Conservation (phyloP, 1,284 basidiomycete genomes). For the Porodaedalea pini region DNA sequence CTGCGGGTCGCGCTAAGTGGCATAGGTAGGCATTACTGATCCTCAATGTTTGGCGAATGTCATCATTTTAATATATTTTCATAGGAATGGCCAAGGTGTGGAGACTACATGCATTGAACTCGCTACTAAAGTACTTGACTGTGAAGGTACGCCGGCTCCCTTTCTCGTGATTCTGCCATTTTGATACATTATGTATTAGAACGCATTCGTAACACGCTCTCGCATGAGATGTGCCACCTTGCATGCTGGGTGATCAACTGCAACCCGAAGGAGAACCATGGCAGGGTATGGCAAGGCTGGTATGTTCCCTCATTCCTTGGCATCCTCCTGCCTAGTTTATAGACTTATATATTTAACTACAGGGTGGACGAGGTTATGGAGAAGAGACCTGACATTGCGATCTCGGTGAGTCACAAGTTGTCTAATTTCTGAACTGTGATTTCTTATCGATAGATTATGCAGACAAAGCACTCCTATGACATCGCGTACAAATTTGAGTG, state of each 20-base stretch:
- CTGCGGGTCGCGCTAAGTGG: slow-evolving; percentile 76
- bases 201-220: slow-evolving; percentile 72
- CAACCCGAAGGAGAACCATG: slow-evolving; percentile 65
- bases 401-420: slow-evolving; percentile 51
- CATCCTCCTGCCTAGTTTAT: background rate
- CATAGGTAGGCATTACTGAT: slow-evolving; percentile 49
- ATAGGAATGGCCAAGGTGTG: slow-evolving; percentile 48
- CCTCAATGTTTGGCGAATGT: background rate
- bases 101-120: slow-evolving; percentile 65
- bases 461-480: slow-evolving; percentile 75
- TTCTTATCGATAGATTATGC: slow-evolving; percentile 9
- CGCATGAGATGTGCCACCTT: slow-evolving; percentile 87
- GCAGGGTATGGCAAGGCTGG: slow-evolving; percentile 68
- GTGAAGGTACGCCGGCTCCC: slow-evolving; percentile 60
- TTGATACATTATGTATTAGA: slow-evolving; percentile 39
- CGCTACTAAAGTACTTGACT: slow-evolving; percentile 74
- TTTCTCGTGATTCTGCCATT: background rate
- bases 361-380: slow-evolving; percentile 67
- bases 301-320: slow-evolving; percentile 30
- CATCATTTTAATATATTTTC: slow-evolving; percentile 4
- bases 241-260: slow-evolving; percentile 77
- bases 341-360: background rate
- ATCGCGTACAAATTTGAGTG: slow-evolving; percentile 76
- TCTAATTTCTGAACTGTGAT: background rate
- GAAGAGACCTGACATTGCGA: slow-evolving; percentile 59